These are phyloP conservation scores for Kazachstania kunashirensis DNA, from an alignment of 805 yeast species.

Conservation along the genomic window DNA sequence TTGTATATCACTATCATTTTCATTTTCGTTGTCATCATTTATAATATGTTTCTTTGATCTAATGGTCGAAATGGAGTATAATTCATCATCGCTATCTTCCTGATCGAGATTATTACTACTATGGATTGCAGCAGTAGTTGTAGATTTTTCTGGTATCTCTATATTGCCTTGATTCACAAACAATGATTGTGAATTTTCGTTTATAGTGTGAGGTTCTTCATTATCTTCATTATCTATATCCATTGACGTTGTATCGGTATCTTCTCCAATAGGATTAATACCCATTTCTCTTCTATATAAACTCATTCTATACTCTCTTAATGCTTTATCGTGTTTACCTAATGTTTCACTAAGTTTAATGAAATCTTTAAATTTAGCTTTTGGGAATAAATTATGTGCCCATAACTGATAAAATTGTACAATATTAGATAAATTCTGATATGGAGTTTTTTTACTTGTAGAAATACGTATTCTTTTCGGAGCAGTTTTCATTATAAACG, in stretches of 20 bases:
- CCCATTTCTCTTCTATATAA: constrained; percentile 33
- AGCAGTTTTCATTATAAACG: constrained; percentile 35
- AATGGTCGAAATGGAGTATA: background rate
- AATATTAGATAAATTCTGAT: constrained; percentile 29
- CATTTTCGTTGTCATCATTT: background rate
- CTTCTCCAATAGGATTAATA: background rate
- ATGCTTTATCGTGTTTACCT: constrained; percentile 35
- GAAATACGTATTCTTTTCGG: constrained; percentile 29
- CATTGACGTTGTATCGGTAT: background rate
- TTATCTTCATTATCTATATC: background rate
- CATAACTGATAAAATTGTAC: constrained; percentile 56
- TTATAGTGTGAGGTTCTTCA: no score
- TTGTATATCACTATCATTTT: background rate
- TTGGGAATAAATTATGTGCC: constrained; percentile 72
- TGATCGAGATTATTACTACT: constrained; percentile 3
- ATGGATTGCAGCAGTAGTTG: background rate
- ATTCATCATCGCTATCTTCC: constrained; percentile 1
- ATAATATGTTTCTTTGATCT: background rate
- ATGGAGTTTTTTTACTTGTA: constrained; percentile 15
- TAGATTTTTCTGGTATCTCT: background rate
- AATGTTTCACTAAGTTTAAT: constrained; percentile 42
- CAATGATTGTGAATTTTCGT: background rate
- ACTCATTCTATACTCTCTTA: constrained; percentile 35
- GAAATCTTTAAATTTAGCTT: constrained; percentile 68
- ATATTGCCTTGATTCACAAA: background rate